Conservation (phyloP, 208 protist species). For the Crithidia sp. region DNA sequence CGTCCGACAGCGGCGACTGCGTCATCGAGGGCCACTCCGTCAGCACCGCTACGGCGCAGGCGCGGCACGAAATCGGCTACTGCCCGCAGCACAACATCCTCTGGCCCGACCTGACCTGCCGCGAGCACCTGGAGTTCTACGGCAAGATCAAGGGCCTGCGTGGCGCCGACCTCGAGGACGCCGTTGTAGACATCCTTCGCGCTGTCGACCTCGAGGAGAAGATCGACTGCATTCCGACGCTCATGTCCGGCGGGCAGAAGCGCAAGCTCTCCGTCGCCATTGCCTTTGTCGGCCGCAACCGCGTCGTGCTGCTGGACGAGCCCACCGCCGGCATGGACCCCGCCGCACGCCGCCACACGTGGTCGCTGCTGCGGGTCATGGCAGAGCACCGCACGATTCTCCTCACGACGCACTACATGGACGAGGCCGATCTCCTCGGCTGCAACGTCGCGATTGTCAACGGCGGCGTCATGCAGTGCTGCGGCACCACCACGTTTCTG, state of each 20-base stretch:
- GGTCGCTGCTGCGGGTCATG: conserved; percentile 56
- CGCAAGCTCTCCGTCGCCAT: conserved; percentile 84
- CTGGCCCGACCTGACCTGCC: conserved; percentile 90
- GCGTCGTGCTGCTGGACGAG: conserved; percentile 86
- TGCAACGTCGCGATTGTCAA: conserved; percentile 91
- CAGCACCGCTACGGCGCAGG: conserved; percentile 36
- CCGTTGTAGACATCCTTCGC: conserved; percentile 40
- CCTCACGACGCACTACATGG: conserved; percentile 93
- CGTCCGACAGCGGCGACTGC: conserved; percentile 68
- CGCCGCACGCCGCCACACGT: conserved; percentile 71
- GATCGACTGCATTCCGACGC: conserved; percentile 35
- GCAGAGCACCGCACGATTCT: conserved; percentile 53
- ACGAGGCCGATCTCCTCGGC: conserved; percentile 94
- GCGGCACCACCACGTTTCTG: conserved; percentile 64
- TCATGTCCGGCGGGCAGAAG: conserved; percentile 68
- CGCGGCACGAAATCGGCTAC: conserved; percentile 86
- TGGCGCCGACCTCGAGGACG: conserved; percentile 46
- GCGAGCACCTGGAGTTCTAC: conserved; percentile 94
- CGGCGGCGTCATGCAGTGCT: conserved; percentile 57
- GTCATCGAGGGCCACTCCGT: conserved; percentile 73
- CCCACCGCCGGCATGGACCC: conserved; percentile 92
- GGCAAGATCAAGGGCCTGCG: conserved; percentile 90
- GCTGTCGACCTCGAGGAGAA: conserved; percentile 68
- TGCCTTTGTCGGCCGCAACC: conserved; percentile 77
- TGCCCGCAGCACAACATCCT: conserved; percentile 97